Conservation (phyloP, 768 basidiomycete species). For the Cyathus striatus region DNA sequence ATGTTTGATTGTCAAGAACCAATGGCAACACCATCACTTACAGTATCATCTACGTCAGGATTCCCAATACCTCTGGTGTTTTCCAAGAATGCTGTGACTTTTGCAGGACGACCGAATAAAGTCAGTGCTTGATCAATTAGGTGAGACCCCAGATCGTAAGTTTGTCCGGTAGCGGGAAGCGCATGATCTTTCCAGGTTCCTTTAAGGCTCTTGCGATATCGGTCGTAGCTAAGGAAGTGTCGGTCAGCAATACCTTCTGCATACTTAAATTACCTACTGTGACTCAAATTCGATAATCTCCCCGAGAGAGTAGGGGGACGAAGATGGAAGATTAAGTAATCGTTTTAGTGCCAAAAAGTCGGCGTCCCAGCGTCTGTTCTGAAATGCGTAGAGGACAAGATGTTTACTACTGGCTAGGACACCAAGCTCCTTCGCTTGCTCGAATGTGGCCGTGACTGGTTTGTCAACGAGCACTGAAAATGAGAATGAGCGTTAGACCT, state of each 20-base stretch:
- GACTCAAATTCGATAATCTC: constrained; percentile 69
- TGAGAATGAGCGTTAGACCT: too few relatives aligned
- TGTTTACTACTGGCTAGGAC: constrained; percentile 52
- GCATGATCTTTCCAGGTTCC: constrained; percentile 78
- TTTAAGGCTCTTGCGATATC: constrained; percentile 60
- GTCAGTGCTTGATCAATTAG: constrained; percentile 73
- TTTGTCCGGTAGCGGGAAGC: constrained; percentile 55
- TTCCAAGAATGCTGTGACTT: constrained; percentile 62
- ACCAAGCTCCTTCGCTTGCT: constrained; percentile 57
- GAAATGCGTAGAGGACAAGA: constrained; percentile 65
- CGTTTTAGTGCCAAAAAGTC: constrained; percentile 66
- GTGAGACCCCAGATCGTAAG: constrained; percentile 79
- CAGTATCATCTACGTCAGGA: constrained; percentile 62
- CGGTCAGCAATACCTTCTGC: too few relatives aligned
- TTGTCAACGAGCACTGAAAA: constrained; percentile 72
- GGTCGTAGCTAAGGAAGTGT: constrained; percentile 66
- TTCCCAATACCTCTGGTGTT: constrained; percentile 66
- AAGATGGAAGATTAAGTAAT: constrained; percentile 49
- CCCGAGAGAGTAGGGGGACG: constrained; percentile 52
- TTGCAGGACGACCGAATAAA: constrained; percentile 72
- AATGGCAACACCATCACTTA: constrained; percentile 31
- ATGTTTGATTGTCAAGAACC: too few relatives aligned
- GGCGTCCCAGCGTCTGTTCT: constrained; percentile 76
- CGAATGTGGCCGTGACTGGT: constrained; percentile 59
- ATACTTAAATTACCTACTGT: constrained; percentile 44